Evolutionary conservation across 176 grass and related monocot species (phyloP).

Genomic region (Zizania latifolia): DNA sequence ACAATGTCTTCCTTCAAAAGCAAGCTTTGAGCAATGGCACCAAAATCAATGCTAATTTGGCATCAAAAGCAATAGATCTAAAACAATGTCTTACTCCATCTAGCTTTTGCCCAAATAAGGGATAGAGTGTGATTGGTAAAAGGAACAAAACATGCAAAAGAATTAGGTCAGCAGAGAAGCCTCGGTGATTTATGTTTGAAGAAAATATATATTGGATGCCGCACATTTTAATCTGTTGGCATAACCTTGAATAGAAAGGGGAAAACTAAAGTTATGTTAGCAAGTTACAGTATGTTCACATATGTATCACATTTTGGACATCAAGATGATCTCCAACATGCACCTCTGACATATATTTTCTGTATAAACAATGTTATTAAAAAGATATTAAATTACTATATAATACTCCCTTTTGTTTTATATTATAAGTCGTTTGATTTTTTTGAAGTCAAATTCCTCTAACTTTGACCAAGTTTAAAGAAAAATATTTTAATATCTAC

Average conservation of each 20-base stretch:
- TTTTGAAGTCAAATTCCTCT: too few relatives aligned
- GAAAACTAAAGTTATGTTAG: background rate
- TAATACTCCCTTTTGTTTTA: too few relatives aligned
- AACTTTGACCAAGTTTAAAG: too few relatives aligned
- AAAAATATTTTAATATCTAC: too few relatives aligned
- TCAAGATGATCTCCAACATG: background rate
- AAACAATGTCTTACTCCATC: background rate
- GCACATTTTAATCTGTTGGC: background rate
- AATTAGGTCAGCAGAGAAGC: background rate
- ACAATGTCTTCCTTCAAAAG: background rate
- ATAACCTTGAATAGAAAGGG: conserved; percentile 1
- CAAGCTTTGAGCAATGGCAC: background rate
- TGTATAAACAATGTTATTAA: background rate
- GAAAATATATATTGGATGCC: background rate
- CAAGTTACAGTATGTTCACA: background rate
- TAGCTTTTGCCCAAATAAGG: background rate
- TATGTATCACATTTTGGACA: background rate
- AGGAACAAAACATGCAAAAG: background rate
- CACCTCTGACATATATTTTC: background rate
- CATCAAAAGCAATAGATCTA: background rate
- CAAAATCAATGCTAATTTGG: background rate
- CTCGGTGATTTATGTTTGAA: background rate
- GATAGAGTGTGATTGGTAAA: background rate
- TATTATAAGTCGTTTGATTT: too few relatives aligned
- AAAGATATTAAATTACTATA: background rate